A percentile compares a stretch with the other conserved stretches of the same genome.
Evolutionary conservation across 768 basidiomycete genomes (phyloP).

Genomic region (Fomitopsis serialis): DNA sequence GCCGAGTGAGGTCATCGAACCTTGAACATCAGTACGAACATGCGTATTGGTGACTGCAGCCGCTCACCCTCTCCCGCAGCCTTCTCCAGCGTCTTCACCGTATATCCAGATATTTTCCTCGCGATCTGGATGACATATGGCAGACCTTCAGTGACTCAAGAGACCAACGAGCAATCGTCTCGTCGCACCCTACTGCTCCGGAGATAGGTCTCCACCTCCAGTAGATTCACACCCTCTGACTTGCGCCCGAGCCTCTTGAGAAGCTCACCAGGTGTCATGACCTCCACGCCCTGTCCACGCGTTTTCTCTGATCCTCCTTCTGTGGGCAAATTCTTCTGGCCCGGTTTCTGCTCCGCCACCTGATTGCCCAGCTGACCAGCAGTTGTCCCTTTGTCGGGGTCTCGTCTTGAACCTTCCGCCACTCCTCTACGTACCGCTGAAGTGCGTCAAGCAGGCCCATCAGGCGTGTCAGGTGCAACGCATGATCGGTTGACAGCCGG

Average conservation of each 20-base stretch:
- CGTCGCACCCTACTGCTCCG: slow-evolving; percentile 73
- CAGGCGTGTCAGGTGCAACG: slow-evolving; percentile 77
- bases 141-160: not conserved
- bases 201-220: slow-evolving; percentile 80
- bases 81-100: slow-evolving; percentile 31
- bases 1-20: not conserved
- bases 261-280: slow-evolving; percentile 66
- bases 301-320: slow-evolving; percentile 19
- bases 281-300: slow-evolving; percentile 33
- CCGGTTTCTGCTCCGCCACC: not conserved
- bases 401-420: slow-evolving; percentile 34
- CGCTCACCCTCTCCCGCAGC: slow-evolving; percentile 19
- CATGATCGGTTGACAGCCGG: slow-evolving; percentile 67
- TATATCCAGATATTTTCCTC: slow-evolving; percentile 82
- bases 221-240: slow-evolving; percentile 71
- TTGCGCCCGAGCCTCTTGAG: slow-evolving; percentile 61
- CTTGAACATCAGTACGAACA: not conserved
- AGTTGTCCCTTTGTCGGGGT: slow-evolving; percentile 11
- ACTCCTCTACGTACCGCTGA: slow-evolving; percentile 49
- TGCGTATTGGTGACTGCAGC: not conserved
- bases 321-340: not conserved
- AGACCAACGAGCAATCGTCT: not conserved
- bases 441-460: slow-evolving; percentile 69
- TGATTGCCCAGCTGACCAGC: slow-evolving; percentile 8
- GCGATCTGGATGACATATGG: slow-evolving; percentile 45